Percentiles rank a stretch among this genome's conserved stretches.
Conservation (phyloP, 768 basidiomycete genomes). For the Obba rivulosa region DNA sequence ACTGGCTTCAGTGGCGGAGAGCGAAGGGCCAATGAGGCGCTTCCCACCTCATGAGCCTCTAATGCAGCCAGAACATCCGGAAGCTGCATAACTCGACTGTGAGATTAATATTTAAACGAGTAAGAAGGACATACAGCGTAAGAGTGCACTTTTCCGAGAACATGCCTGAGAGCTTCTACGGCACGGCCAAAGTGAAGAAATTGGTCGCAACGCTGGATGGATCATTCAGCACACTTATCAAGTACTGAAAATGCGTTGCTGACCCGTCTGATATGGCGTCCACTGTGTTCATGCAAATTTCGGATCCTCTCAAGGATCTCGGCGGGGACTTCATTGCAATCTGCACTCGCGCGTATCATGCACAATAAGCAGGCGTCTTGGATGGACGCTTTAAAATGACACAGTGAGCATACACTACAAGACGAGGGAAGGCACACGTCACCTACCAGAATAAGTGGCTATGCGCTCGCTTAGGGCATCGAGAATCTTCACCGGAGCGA, state of each 20-base stretch:
- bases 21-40: background rate
- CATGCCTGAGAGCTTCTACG: slow-evolving; percentile 38
- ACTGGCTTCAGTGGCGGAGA: slow-evolving; percentile 8
- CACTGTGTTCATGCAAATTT: slow-evolving; percentile 36
- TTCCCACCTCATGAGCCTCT: slow-evolving; percentile 22
- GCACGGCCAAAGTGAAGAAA: slow-evolving; percentile 49
- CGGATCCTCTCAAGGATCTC: slow-evolving; percentile 39
- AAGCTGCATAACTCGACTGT: slow-evolving; percentile 37
- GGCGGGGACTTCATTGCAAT: slow-evolving; percentile 49
- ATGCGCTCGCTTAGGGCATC: slow-evolving; percentile 39
- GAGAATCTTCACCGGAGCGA: slow-evolving; percentile 45
- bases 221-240: background rate
- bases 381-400: slow-evolving; percentile 46
- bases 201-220: slow-evolving; percentile 60
- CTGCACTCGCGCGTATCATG: slow-evolving; percentile 62
- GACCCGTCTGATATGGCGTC: slow-evolving; percentile 58
- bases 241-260: slow-evolving; percentile 5
- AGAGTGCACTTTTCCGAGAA: slow-evolving; percentile 45
- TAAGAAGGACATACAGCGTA: slow-evolving; percentile 43
- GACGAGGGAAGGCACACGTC: background rate
- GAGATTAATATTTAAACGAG: slow-evolving; percentile 4
- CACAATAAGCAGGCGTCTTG: slow-evolving; percentile 70
- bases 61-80: slow-evolving; percentile 63
- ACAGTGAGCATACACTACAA: background rate
- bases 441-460: slow-evolving; percentile 38